Percentiles rank a stretch among this genome's conserved stretches.
phyloP scores from a whole-genome alignment of 2,329 filamentous ascomycete species.

The Fusarium nygamai region DNA sequence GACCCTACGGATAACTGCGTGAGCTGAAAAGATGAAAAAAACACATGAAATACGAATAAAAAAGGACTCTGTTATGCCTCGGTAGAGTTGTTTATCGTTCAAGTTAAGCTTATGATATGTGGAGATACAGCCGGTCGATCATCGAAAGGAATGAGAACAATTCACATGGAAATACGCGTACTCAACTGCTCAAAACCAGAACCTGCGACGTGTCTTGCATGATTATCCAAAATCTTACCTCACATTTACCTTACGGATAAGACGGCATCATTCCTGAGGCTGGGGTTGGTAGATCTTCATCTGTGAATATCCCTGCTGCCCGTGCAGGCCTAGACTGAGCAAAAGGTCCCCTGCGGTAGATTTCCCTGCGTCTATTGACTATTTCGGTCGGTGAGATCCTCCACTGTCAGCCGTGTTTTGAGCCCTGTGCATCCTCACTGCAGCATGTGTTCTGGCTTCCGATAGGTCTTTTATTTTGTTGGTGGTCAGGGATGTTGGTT shows the following conservation, averaged over 20 bases:
- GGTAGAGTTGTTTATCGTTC: neutral
- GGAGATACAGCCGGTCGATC: constrained; percentile 14
- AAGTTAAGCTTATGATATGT: constrained; percentile 20
- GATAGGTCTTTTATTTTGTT: neutral
- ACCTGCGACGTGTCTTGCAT: constrained; percentile 10
- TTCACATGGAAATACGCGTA: neutral
- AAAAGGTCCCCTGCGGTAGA: constrained; percentile 14
- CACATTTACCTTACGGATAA: constrained; percentile 18
- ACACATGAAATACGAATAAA: neutral
- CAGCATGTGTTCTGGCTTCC: neutral
- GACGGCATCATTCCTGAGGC: constrained; percentile 16
- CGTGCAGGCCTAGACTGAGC: constrained; percentile 13
- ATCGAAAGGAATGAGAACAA: neutral
- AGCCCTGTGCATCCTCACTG: constrained; percentile 5
- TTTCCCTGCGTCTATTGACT: constrained; percentile 1
- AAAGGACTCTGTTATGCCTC: neutral
- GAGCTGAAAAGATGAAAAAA: neutral
- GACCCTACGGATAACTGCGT: constrained; percentile 14
- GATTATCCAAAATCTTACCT: neutral
- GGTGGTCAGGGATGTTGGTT: neutral
- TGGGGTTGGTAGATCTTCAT: constrained; percentile 21
- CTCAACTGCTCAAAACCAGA: neutral
- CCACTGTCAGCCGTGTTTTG: constrained; percentile 9
- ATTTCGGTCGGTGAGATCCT: neutral
- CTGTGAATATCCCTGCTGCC: constrained; percentile 9